Evolutionary conservation across 2,329 filamentous ascomycete genomes (phyloP), one percentile per base, ranked within the genome.

Genomic region (Talaromyces sp.): DNA sequence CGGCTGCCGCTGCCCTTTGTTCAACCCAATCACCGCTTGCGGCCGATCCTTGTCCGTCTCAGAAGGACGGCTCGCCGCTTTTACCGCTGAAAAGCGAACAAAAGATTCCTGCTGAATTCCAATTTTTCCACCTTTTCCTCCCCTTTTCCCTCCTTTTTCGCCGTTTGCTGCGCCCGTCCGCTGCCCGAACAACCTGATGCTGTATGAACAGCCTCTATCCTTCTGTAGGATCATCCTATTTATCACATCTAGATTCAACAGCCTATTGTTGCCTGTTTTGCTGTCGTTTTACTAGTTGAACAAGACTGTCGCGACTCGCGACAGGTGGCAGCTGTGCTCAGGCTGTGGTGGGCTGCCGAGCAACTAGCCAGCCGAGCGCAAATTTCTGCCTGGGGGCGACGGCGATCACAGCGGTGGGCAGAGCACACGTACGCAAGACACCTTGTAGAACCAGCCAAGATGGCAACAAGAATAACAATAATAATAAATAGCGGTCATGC

Each of bases 31-130:
- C 63, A 58, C 57, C 62, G 63, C 63, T 62, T 64, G 65, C 67
- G 64, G 64, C 65, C 64, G 63, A 65, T 69, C 67, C 66, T 64
- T 67, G 65, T 68, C 58, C 66, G 67, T 58, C 51, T 69, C 66
- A 66, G 57, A 68, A 68, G 68, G 61, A 66, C 66, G 51, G 59
- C 65, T 66, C 63, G 71, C 73, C 69, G 73, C 72, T 74, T 73
- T 73, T 70, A 64, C 59, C 50, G 60, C 67, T 63, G 66, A 65
- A 68, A 69, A 69, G 63, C 67, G 70, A 73, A 70, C 69, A 73
- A 73, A 73, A 72, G 65, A 68, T 66, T 59, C 65, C 65, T 62
- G 59, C 24, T n/a, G 49, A 60, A 51, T 60, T 60, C 58, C 59
- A 53, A 52, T 46, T 61, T 56, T 64, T 63, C 56, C 62, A 51